These are phyloP conservation scores for Corylus americana DNA, from an alignment of 306 rosid species.

Conservation along the genomic window DNA sequence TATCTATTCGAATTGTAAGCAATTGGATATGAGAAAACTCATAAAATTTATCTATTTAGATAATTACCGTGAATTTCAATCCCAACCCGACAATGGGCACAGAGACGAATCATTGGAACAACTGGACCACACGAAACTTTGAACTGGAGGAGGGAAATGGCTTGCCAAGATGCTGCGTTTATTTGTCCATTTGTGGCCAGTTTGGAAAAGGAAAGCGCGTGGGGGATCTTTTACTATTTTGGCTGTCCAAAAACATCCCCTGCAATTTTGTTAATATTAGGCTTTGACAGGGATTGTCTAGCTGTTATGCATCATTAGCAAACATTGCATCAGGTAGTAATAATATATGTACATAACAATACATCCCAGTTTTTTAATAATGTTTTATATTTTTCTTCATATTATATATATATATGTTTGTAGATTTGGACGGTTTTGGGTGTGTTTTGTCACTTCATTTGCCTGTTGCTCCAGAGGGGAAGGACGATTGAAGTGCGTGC, in stretches of 20 bases:
- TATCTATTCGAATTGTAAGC: too few species aligned
- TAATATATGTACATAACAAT: conserved; percentile 51
- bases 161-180: conserved; percentile 4
- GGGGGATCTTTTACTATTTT: conserved; percentile 28
- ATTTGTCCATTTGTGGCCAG: conserved; percentile 39
- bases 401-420: too few species aligned
- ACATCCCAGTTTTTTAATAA: background rate
- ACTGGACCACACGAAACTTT: conserved; percentile 27
- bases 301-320: conserved; percentile 55
- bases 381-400: too few species aligned
- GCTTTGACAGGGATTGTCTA: conserved; percentile 59
- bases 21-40: too few species aligned
- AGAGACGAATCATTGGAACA: background rate
- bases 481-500: background rate
- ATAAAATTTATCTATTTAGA: too few species aligned
- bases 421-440: too few species aligned
- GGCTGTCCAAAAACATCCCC: conserved; percentile 37
- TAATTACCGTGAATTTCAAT: too few species aligned
- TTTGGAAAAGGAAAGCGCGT: conserved; percentile 45
- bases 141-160: conserved; percentile 37
- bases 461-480: too few species aligned
- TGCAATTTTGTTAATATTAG: conserved; percentile 62
- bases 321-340: conserved; percentile 32
- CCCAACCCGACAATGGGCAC: background rate
- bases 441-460: too few species aligned